Percentiles rank a stretch among this genome's conserved stretches.
These are phyloP conservation scores for Gnaphalium uliginosum DNA, from an alignment of 129 eudicot genomes.

Conservation along the genomic window DNA sequence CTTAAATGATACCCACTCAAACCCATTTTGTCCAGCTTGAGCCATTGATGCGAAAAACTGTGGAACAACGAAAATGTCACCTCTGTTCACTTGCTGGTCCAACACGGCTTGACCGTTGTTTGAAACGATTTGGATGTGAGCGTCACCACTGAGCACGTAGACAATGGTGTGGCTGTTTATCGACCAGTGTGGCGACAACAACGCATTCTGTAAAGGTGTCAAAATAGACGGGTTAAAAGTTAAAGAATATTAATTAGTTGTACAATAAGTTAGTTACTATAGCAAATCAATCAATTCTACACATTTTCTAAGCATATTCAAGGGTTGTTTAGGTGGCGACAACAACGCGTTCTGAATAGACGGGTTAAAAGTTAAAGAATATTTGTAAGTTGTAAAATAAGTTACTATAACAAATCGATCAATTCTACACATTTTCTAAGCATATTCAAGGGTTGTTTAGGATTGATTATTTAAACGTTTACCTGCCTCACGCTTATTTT, in stretches of 20 bases:
- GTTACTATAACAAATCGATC: too few relatives aligned
- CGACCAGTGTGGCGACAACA: slow-evolving; percentile 56
- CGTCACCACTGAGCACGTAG: slow-evolving; percentile 64
- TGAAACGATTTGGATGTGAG: slow-evolving; percentile 52
- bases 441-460: not conserved
- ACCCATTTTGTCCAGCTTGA: slow-evolving; percentile 57
- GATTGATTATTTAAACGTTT: not conserved
- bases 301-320: too few relatives aligned
- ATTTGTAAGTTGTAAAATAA: not conserved
- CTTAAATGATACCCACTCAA: slow-evolving; percentile 72
- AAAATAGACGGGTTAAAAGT: not conserved
- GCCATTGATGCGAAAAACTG: slow-evolving; percentile 51
- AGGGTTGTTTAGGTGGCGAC: slow-evolving; percentile 25
- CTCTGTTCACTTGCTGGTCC: slow-evolving; percentile 56
- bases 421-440: not conserved
- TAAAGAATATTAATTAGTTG: not conserved
- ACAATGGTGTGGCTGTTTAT: slow-evolving; percentile 50
- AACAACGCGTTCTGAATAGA: slow-evolving; percentile 47
- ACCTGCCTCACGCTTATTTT: not conserved
- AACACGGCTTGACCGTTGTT: slow-evolving; percentile 50
- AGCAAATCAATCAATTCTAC: too few relatives aligned
- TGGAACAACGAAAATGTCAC: slow-evolving; percentile 69
- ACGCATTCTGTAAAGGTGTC: slow-evolving; percentile 40
- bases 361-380: not conserved
- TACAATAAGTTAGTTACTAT: too few relatives aligned